Base-by-base conservation (phyloP, 2,329 filamentous ascomycete species). In the Microdochium paspali region DNA sequence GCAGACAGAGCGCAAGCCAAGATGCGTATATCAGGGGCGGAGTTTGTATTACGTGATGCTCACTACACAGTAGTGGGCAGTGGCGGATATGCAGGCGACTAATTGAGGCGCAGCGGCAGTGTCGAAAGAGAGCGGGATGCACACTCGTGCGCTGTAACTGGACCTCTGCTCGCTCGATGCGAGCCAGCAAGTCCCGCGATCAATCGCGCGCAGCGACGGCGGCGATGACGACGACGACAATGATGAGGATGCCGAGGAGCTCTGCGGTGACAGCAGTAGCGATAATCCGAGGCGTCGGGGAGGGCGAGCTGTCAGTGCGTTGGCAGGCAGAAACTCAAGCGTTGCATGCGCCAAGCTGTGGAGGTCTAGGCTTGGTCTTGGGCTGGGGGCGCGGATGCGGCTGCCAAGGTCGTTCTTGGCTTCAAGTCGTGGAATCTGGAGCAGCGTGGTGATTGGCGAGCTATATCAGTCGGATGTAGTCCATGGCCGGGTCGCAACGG, bases 341-440 rank as follows among this genome's bases (percentile, higher is more conserved):
- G 55, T 56, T 58, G 56, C 56, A 56, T 56, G 54, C 58, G 55
- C 57, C 57, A 61, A 60, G 58, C 56, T 54, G 54, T 53, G 53
- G 50, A 56, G 48, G 55, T 53, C 56, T 56, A 52, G 58, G 55
- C 53, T 56, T 53, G 53, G 54, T 54, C 56, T 58, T 58, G 58
- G 56, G 54, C 49, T 54, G 52, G 56, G 48, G 50, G 46, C 39
- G 49, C 46, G 35, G 18, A 21, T 40, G 35, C 35, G n/a, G 23
- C 20, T 15, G 35, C 18, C 35, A 28, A 28, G 26, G 26, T 28
- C 18, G 15, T 40, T 40, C 35, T 40, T 40, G 35, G 35, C 35
- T 40, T 40, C 18, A 18, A 21, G 7, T 40, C 35, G 35, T 12
- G 6, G 10, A 35, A 9, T 35, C n/a, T n/a, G 31, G n/a, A 18